Conservation (phyloP, 2,329 filamentous ascomycete genomes). For the Neonectria neomacrospora region DNA sequence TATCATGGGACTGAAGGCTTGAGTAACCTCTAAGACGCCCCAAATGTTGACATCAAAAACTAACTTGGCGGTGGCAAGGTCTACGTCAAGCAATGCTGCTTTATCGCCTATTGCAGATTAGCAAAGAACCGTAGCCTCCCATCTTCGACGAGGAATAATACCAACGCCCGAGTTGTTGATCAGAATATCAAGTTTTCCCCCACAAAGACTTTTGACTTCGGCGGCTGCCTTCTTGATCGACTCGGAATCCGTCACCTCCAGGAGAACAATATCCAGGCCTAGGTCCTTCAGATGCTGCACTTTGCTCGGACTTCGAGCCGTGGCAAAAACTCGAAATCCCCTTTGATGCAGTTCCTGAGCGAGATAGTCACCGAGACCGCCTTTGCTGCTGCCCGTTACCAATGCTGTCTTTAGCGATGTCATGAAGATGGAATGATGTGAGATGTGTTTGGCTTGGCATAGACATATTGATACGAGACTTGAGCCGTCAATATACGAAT, state of each 20-base stretch:
- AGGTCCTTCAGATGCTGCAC: conserved; percentile 45
- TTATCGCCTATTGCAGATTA: conserved; percentile 30
- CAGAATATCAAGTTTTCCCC: conserved; percentile 54
- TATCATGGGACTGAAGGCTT: conserved; percentile 53
- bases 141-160: conserved; percentile 34
- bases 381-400: conserved; percentile 53
- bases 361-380: conserved; percentile 55
- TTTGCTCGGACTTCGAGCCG: conserved; percentile 50
- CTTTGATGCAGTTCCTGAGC: conserved; percentile 51
- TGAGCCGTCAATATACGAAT: background rate
- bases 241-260: conserved; percentile 54
- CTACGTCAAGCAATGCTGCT: conserved; percentile 37
- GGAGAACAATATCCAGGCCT: conserved; percentile 51
- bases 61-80: conserved; percentile 32
- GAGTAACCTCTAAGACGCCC: conserved; percentile 51
- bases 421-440: conserved; percentile 8
- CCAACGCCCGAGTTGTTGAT: conserved; percentile 56
- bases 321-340: conserved; percentile 55
- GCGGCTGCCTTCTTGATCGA: conserved; percentile 50
- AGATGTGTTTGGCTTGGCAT: background rate
- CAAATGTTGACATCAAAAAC: conserved; percentile 55
- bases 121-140: background rate
- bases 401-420: conserved; percentile 42
- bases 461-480: background rate
- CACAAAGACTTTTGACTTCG: conserved; percentile 48